These are phyloP conservation scores for Fragaria ananassa DNA, from an alignment of 306 rosid genomes.

Conservation along the genomic window DNA sequence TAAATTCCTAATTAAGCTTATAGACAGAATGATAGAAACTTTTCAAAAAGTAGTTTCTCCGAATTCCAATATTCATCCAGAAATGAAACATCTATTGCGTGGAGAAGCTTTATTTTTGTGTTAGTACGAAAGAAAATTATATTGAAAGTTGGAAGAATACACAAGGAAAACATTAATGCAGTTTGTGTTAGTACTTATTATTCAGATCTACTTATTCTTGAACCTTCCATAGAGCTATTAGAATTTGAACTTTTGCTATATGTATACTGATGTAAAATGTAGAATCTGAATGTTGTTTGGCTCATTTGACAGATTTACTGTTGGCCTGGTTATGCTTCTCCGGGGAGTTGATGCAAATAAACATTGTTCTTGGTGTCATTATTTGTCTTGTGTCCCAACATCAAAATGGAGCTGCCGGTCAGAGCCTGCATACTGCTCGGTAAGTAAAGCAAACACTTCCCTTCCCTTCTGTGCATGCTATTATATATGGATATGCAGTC, in stretches of 20 bases:
- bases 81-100: background rate
- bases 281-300: background rate
- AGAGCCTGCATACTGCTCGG: constrained; percentile 67
- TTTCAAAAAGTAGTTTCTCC: background rate
- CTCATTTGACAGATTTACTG: constrained; percentile 55
- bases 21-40: background rate
- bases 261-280: background rate
- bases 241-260: background rate
- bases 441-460: constrained; percentile 29
- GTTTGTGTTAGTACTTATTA: background rate
- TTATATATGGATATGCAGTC: background rate
- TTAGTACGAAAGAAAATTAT: background rate
- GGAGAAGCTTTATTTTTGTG: background rate
- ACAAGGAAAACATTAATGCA: background rate
- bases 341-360: constrained; percentile 77
- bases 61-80: background rate
- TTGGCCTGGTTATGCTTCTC: constrained; percentile 66
- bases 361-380: constrained; percentile 98
- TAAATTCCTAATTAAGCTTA: background rate
- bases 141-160: background rate
- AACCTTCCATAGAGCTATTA: background rate
- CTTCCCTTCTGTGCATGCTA: background rate
- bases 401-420: constrained; percentile 91
- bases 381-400: constrained; percentile 90
- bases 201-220: too few relatives aligned